Evolutionary conservation across 768 basidiomycete genomes (phyloP), one percentile per base, ranked within the genome.

Genomic region (Chalciporus sphaerocephalus): DNA sequence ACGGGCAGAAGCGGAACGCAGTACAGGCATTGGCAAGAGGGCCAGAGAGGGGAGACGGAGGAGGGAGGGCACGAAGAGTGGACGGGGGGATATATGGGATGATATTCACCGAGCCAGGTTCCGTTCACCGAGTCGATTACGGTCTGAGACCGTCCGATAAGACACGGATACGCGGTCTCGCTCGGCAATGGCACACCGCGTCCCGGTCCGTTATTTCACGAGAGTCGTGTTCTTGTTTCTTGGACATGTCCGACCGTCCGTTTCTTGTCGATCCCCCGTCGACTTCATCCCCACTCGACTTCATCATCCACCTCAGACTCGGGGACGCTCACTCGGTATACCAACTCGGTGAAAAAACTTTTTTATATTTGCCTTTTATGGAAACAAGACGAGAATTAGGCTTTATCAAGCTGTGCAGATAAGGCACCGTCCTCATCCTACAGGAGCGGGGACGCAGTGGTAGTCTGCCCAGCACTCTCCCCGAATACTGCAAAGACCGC

Each of bases 51-150:
- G 58, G 48, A 47, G 48, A 46, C 47, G 48, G 46, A 28, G 48
- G 54, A 41, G 44, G 47, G 28, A 28, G 40, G 35, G 52, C n/a
- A 40, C 43, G 51, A 48, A 38, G 54, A 54, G 42, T 27, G 47
- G 51, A 52, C 42, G 20, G 38, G 40, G 40, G 46, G 51, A 57
- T 64, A 62, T 60, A 56, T 35, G 18, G 40, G n/a, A 40, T 37
- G 55, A 56, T 62, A 57, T 61, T 67, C 67, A 67, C 69, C 67
- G 69, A 69, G 69, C 67, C 68, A 65, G 58, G 55, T 60, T 53
- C 58, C 44, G 53, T 61, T 61, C 68, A 65, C 68, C 65, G 65
- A 69, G 61, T 65, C 52, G 52, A 60, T 67, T 67, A 65, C 63
- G 58, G 54, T 62, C 37, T 47, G 50, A 33, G 57, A 55, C 52